phyloP scores from a whole-genome alignment of 2,329 filamentous ascomycete species.

The Rutstroemia sp. region DNA sequence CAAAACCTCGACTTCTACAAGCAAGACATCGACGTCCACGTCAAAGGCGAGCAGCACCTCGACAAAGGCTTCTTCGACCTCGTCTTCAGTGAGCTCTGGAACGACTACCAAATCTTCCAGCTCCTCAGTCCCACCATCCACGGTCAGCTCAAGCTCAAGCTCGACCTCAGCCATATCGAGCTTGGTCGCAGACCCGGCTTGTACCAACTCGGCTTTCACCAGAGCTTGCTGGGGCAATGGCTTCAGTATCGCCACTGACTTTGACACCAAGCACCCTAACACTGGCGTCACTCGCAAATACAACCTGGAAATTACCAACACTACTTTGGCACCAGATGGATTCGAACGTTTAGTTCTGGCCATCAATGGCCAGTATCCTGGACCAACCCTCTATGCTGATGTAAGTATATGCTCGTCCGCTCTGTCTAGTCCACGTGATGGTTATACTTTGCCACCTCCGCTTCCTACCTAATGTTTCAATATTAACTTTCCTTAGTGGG shows the following conservation, averaged over 20 bases:
- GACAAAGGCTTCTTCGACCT: background rate
- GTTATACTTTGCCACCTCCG: too few relatives aligned
- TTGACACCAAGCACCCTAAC: constrained; percentile 23
- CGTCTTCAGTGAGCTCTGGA: background rate
- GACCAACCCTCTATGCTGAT: constrained; percentile 24
- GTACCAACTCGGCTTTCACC: constrained; percentile 26
- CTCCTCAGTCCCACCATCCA: background rate
- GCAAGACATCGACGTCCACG: background rate
- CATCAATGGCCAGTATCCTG: constrained; percentile 27
- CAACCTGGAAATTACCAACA: constrained; percentile 20
- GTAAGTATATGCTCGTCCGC: constrained; percentile 1
- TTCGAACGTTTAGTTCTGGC: constrained; percentile 41
- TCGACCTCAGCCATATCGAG: constrained; percentile 6
- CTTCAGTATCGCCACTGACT: constrained; percentile 28
- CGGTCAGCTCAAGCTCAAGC: background rate
- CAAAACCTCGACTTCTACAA: background rate
- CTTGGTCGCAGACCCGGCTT: constrained; percentile 14
- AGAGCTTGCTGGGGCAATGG: constrained; percentile 27
- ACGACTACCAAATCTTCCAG: background rate
- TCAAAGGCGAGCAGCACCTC: background rate
- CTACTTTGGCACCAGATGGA: constrained; percentile 33
- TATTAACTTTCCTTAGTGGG: constrained; percentile 19
- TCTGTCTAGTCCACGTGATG: background rate
- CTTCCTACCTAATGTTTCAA: too few relatives aligned
- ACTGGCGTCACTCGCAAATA: constrained; percentile 30